Evolutionary conservation across 2,329 filamentous ascomycete genomes (phyloP).

Genomic region (Fusarium miscanthi): DNA sequence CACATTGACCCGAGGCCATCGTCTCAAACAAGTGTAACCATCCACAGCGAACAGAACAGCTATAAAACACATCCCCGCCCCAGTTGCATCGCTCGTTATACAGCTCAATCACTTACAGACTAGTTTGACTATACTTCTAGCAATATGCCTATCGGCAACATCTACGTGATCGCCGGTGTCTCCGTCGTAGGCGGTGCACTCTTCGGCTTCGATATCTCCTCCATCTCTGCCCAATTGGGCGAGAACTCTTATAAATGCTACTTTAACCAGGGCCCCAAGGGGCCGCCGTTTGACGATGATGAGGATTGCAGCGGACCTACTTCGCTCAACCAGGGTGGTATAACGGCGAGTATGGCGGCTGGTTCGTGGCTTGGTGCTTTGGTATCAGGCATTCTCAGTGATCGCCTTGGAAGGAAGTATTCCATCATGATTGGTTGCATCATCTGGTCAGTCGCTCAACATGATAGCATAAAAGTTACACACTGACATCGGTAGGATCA

Average conservation of each 20-base stretch:
- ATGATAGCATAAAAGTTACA: accelerated
- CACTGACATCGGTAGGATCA: constrained; percentile 50
- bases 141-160: constrained; percentile 40
- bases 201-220: constrained; percentile 44
- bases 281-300: constrained; percentile 47
- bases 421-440: constrained; percentile 63
- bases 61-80: constrained; percentile 18
- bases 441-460: constrained; percentile 58
- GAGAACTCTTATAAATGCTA: constrained; percentile 53
- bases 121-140: not conserved
- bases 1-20: not conserved
- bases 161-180: constrained; percentile 42
- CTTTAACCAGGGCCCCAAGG: constrained; percentile 52
- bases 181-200: constrained; percentile 42
- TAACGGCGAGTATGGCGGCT: constrained; percentile 63
- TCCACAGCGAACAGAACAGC: not conserved
- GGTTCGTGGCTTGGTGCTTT: constrained; percentile 63
- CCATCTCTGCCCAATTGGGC: constrained; percentile 42
- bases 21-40: not conserved
- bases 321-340: constrained; percentile 61
- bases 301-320: constrained; percentile 49
- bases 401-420: constrained; percentile 61
- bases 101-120: not conserved
- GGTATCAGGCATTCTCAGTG: constrained; percentile 60
- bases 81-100: not conserved